Evolutionary conservation across 306 rosid species (phyloP).

Genomic region (Inga leiocalycina): DNA sequence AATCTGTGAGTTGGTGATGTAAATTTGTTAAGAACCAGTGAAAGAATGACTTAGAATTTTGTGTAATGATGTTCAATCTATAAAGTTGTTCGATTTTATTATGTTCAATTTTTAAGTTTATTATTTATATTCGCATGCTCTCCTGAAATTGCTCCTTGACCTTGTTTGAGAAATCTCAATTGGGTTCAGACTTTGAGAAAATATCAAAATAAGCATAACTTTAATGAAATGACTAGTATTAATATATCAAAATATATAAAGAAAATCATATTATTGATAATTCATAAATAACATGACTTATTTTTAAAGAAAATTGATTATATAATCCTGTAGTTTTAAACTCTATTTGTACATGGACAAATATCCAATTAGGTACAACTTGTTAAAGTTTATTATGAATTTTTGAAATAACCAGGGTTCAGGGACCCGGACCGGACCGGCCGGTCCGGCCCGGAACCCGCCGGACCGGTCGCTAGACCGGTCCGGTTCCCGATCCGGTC

Average conservation of each 20-base stretch:
- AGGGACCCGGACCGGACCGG: too few relatives aligned
- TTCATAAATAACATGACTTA: too few relatives aligned
- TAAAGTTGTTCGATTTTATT: not conserved
- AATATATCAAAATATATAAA: too few relatives aligned
- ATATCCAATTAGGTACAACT: not conserved
- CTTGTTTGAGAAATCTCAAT: not conserved
- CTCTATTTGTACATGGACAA: not conserved
- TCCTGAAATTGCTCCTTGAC: not conserved
- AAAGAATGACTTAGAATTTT: not conserved
- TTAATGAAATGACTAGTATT: not conserved
- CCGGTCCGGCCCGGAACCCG: too few relatives aligned
- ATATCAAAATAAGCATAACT: not conserved
- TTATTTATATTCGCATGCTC: not conserved
- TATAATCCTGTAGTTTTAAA: not conserved
- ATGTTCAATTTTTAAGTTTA: not conserved
- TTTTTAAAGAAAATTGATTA: too few relatives aligned
- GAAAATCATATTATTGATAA: too few relatives aligned
- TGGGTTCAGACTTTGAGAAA: not conserved
- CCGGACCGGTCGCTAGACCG: too few relatives aligned
- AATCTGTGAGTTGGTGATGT: not conserved
- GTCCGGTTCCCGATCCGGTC: too few relatives aligned
- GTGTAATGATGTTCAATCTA: not conserved
- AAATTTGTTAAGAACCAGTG: constrained; percentile 1
- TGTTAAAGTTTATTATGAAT: not conserved
- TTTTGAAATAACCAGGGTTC: too few relatives aligned